Evolutionary conservation across 2,329 filamentous ascomycete genomes (phyloP).

Genomic region (Fusarium praegraminearum): DNA sequence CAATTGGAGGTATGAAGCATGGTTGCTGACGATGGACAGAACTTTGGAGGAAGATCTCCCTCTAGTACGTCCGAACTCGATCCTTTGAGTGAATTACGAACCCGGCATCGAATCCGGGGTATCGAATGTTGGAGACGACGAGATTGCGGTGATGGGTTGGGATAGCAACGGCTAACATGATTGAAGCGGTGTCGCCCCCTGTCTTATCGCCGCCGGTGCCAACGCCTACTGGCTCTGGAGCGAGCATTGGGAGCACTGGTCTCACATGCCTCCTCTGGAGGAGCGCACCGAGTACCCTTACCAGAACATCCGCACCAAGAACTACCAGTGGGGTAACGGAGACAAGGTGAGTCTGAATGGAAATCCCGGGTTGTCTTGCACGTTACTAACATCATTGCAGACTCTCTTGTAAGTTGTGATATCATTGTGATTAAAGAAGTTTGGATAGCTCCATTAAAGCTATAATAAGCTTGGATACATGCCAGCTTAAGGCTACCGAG

Average conservation of each 20-base stretch:
- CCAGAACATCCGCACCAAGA: conserved; percentile 98
- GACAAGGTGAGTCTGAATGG: conserved; percentile 77
- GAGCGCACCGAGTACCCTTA: conserved; percentile 95
- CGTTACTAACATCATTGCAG: conserved; percentile 55
- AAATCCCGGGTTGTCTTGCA: not conserved
- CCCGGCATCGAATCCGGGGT: conserved; percentile 25
- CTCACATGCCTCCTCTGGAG: conserved; percentile 85
- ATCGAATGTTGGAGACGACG: conserved; percentile 32
- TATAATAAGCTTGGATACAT: conserved; percentile 18
- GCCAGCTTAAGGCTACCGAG: not conserved
- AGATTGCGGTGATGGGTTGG: conserved; percentile 14
- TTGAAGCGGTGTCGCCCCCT: conserved; percentile 78
- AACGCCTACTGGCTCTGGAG: conserved; percentile 95
- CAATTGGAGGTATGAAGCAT: conserved; percentile 37
- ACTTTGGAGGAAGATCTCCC: conserved; percentile 94
- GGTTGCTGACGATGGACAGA: conserved; percentile 66
- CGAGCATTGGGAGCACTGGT: conserved; percentile 97
- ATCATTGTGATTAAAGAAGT: not conserved
- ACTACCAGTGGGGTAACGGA: conserved; percentile 93
- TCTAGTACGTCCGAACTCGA: conserved; percentile 78
- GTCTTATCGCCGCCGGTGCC: conserved; percentile 75
- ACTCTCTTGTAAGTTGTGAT: conserved; percentile 61
- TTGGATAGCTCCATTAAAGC: conserved; percentile 11
- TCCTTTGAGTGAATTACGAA: conserved; percentile 47
- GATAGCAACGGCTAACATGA: conserved; percentile 40